phyloP scores from a whole-genome alignment of 257 asterid genomes.

The Forsythia suspensa region DNA sequence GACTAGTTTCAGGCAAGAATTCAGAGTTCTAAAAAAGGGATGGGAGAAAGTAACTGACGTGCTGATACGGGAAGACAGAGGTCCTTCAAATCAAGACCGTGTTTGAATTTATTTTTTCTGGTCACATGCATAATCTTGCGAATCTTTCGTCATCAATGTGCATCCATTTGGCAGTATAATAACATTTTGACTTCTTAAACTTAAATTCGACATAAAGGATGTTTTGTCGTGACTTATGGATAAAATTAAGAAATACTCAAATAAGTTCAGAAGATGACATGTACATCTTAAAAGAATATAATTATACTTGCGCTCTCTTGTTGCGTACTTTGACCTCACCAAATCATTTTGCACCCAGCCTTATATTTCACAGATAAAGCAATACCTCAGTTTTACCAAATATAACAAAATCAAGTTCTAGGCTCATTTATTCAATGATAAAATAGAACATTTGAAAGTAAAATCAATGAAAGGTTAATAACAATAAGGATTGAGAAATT shows the following conservation, averaged over 20 bases:
- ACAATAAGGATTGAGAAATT: slow-evolving; percentile 28
- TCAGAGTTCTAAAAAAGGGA: no score
- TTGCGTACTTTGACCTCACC: background rate
- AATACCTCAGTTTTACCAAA: background rate
- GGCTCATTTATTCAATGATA: slow-evolving; percentile 4
- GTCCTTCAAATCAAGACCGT: no score
- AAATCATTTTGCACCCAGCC: background rate
- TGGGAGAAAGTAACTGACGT: no score
- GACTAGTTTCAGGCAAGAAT: no score
- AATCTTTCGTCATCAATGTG: background rate
- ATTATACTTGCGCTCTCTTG: background rate
- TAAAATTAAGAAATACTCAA: background rate
- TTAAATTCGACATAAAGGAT: background rate
- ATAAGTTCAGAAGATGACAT: background rate
- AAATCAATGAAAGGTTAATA: background rate
- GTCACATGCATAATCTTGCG: background rate
- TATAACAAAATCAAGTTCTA: slow-evolving; percentile 15
- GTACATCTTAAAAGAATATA: background rate
- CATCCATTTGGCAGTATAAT: background rate
- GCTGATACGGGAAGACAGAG: no score
- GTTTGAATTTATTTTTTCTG: no score
- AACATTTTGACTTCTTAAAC: background rate
- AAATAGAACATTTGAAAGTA: background rate
- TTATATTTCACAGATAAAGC: background rate
- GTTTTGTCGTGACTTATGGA: background rate